Percentiles rank a stretch among this genome's conserved stretches.
These are phyloP conservation scores for Acanthamoeba lenticulata DNA, from an alignment of 208 protist species.

Conservation along the genomic window DNA sequence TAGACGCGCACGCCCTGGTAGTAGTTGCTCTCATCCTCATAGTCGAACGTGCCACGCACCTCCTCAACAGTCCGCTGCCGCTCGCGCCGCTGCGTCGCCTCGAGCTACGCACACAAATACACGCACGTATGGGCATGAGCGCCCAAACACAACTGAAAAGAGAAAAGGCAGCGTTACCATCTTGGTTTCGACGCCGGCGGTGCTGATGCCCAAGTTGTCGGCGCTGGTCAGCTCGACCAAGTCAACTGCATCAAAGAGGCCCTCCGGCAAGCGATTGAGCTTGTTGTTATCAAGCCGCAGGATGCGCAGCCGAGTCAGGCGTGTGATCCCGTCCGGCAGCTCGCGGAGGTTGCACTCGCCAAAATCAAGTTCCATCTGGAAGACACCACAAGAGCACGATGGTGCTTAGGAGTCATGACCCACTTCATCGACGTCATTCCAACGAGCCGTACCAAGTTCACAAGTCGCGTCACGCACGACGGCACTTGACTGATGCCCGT, in stretches of 20 bases:
- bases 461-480: background rate
- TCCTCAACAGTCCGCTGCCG: background rate
- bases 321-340: background rate
- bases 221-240: background rate
- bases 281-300: slow-evolving; percentile 16
- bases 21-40: background rate
- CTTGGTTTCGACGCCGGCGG: background rate
- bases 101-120: background rate
- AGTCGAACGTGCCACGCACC: background rate
- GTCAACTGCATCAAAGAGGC: background rate
- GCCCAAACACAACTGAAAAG: background rate
- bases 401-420: too few relatives aligned
- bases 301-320: background rate
- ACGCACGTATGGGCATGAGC: too few relatives aligned
- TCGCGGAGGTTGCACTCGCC: background rate
- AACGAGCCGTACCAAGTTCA: background rate
- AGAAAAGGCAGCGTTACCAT: background rate
- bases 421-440: too few relatives aligned
- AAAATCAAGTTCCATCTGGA: background rate
- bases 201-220: background rate
- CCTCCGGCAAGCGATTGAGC: background rate
- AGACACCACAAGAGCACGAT: too few relatives aligned
- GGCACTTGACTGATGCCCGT: background rate
- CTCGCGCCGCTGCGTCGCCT: background rate
- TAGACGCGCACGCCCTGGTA: slow-evolving; percentile 1